Conservation (phyloP, 2,329 filamentous ascomycete genomes). For the Curvularia hawaiiensis region DNA sequence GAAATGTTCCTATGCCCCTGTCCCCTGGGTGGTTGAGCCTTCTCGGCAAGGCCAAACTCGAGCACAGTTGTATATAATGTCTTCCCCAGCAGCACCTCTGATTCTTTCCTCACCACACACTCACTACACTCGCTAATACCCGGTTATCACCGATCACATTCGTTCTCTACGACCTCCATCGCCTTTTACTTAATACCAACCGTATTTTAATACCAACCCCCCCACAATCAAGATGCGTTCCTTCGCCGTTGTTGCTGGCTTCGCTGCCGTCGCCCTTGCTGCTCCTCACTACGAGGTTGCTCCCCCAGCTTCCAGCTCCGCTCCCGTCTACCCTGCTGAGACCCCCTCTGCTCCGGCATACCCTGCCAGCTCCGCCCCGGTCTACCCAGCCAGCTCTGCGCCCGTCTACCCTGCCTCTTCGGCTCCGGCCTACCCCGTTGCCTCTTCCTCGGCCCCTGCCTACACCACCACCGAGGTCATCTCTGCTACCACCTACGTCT, state of each 20-base stretch:
- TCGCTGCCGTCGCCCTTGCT: conserved; percentile 35
- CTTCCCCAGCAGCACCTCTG: conserved; percentile 22
- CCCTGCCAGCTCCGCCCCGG: conserved; percentile 1
- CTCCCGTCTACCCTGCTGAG: conserved; percentile 8
- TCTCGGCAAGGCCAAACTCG: conserved; percentile 35
- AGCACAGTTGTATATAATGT: conserved; percentile 44
- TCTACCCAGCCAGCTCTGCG: background rate
- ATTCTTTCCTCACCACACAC: conserved; percentile 45
- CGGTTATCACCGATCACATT: conserved; percentile 50
- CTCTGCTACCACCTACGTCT: conserved; percentile 30
- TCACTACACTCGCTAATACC: conserved; percentile 44
- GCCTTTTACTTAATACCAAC: conserved; percentile 42
- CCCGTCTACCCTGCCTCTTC: background rate
- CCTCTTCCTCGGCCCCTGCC: conserved; percentile 2
- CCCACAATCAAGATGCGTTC: conserved; percentile 48
- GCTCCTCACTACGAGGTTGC: conserved; percentile 27
- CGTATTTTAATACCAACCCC: conserved; percentile 38
- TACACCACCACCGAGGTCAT: conserved; percentile 33
- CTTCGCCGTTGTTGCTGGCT: conserved; percentile 40
- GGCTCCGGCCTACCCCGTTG: conserved; percentile 1
- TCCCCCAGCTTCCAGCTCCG: background rate
- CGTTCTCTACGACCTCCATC: conserved; percentile 43
- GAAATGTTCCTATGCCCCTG: conserved; percentile 35
- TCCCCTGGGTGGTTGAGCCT: conserved; percentile 18
- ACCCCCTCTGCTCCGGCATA: conserved; percentile 6